Conservation (phyloP, 1,139 yeast genomes). For the Blastobotrys malaysiensis region DNA sequence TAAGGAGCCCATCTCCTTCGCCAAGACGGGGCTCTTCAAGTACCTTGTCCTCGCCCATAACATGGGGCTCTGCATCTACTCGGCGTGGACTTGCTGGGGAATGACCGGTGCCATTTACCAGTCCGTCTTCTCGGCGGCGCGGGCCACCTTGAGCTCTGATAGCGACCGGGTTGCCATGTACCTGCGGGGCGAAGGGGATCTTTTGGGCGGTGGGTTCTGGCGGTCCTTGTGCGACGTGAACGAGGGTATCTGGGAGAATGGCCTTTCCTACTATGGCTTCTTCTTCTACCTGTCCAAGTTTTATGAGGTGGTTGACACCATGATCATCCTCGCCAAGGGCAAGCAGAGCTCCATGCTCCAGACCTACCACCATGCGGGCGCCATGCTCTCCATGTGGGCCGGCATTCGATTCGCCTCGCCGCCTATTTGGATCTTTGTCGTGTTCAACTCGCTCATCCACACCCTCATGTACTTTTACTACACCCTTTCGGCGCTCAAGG, state of each 20-base stretch:
- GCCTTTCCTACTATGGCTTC: constrained; percentile 58
- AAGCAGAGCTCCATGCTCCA: constrained; percentile 63
- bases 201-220: constrained; percentile 40
- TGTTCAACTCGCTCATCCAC: constrained; percentile 72
- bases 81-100: constrained; percentile 70
- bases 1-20: constrained; percentile 51
- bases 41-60: constrained; percentile 58
- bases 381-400: constrained; percentile 81
- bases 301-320: constrained; percentile 67
- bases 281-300: constrained; percentile 68
- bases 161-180: constrained; percentile 22
- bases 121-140: constrained; percentile 25
- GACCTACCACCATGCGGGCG: constrained; percentile 77
- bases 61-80: constrained; percentile 55
- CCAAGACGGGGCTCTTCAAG: constrained; percentile 47
- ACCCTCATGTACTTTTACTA: constrained; percentile 72
- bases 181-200: constrained; percentile 27
- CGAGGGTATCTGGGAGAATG: constrained; percentile 54
- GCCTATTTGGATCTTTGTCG: constrained; percentile 78
- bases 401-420: constrained; percentile 68
- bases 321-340: constrained; percentile 64
- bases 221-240: constrained; percentile 58
- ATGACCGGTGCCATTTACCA: constrained; percentile 49
- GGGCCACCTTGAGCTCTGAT: constrained; percentile 14
- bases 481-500: constrained; percentile 55